Percentiles rank a stretch among this genome's conserved stretches.
Evolutionary conservation across 352 stramenopile species (phyloP).

Genomic region (Elongisporangium senticosum): DNA sequence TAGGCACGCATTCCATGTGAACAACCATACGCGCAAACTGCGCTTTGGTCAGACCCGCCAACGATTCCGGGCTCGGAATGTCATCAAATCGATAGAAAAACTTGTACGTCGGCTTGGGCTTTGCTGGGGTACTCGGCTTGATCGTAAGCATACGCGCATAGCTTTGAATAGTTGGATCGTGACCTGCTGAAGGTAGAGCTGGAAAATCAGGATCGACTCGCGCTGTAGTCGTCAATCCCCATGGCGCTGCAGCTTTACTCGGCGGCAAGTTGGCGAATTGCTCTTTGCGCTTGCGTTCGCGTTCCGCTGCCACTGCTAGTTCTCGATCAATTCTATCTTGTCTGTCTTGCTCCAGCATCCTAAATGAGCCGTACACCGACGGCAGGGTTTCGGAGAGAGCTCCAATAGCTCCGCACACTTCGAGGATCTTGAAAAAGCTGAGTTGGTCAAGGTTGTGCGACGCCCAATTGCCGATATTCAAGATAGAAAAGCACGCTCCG

Average conservation of each 20-base stretch:
- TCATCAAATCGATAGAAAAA: constrained; percentile 33
- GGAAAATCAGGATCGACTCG: too few relatives aligned
- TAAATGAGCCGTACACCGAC: not conserved
- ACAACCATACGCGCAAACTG: constrained; percentile 50
- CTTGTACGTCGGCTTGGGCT: constrained; percentile 10
- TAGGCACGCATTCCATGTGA: constrained; percentile 36
- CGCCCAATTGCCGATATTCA: constrained; percentile 11
- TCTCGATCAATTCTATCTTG: not conserved
- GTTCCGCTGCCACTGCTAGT: not conserved
- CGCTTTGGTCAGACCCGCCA: constrained; percentile 18
- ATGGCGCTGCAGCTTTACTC: not conserved
- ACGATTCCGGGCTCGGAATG: constrained; percentile 8
- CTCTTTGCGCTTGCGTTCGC: not conserved
- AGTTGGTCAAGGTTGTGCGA: constrained; percentile 8
- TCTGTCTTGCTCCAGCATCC: not conserved
- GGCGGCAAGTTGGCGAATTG: too few relatives aligned
- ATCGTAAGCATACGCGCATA: too few relatives aligned
- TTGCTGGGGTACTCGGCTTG: too few relatives aligned
- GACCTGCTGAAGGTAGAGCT: too few relatives aligned
- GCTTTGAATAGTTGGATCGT: too few relatives aligned
- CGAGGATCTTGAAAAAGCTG: constrained; percentile 7
- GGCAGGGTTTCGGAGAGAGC: constrained; percentile 9
- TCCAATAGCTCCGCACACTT: constrained; percentile 7
- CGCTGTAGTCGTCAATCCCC: too few relatives aligned
- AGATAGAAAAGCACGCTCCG: constrained; percentile 5